Evolutionary conservation across 257 asterid species (phyloP), one percentile per base, ranked within the genome.

Genomic region (Coffea canephora): DNA sequence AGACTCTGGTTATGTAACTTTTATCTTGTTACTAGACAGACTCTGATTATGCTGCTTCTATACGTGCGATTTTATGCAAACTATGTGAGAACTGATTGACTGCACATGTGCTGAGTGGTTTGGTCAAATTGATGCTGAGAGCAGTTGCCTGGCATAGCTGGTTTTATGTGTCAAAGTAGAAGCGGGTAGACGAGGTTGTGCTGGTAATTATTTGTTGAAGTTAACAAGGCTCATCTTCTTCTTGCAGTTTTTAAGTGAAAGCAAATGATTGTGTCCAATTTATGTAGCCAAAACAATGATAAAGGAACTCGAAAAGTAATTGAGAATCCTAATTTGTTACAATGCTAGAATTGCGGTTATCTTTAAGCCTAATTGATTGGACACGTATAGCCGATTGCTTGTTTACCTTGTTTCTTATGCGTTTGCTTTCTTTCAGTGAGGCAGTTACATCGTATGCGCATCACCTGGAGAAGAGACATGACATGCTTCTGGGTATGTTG

Each of bases 401-500:
- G 78, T 75, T 75, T 81, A 78, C 78, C 14, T 36, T 68, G 67
- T 73, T 46, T 73, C 75, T 69, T 73, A 27, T 78, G 55, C 50
- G 81, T 82, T 83, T 84, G 50, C 83, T 81, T 64, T 71, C 50
- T 86, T 90, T 66, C 92, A 96, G 99, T 81, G 97, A 94, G 62
- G 73, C 82, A 73, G 97, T 89, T 73, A 81, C 85, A 73, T 88
- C 94, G 21, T 96, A 96, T 81, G 90, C 92, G 73, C 91, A 52
- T 45, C 99, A 96, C 84, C 88, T 96, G 74, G 96, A 86, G 82
- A 92, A 86, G 86, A 91, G 89, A 78, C 99, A 96, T 74, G 99
- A 96, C 74, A 94, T 96, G 98, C 94, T 96, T 89, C 97, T 96
- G 4, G 96, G 84, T 66, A 84, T 94, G 97, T 84, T 96, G 78